These are phyloP conservation scores for Penicillium canariense DNA, from an alignment of 495 filamentous ascomycete species.

Conservation along the genomic window DNA sequence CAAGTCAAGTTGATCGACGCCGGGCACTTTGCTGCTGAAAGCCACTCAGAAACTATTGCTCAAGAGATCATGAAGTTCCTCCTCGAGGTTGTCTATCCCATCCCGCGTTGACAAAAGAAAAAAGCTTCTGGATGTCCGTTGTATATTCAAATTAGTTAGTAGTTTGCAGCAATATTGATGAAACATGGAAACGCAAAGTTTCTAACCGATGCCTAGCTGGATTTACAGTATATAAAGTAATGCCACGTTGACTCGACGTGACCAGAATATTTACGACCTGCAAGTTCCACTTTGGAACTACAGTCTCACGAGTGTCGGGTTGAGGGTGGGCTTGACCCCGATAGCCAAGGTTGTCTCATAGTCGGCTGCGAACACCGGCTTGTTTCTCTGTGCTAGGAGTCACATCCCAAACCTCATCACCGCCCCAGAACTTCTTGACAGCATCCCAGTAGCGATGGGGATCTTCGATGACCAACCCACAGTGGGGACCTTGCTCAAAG, in stretches of 20 bases:
- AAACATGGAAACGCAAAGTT: no score
- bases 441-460: conserved; percentile 25
- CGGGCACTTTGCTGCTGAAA: conserved; percentile 64
- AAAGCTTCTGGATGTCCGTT: no score
- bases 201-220: no score
- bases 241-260: neutral
- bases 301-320: no score
- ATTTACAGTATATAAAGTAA: neutral
- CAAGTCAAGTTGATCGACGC: conserved; percentile 55
- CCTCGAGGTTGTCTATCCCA: neutral
- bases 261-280: neutral
- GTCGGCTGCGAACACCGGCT: neutral
- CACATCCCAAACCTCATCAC: conserved; percentile 5
- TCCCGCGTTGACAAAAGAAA: no score
- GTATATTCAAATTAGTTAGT: no score
- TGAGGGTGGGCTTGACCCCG: neutral
- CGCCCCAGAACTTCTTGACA: conserved; percentile 22
- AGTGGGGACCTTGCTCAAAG: conserved; percentile 35
- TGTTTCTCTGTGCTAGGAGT: neutral
- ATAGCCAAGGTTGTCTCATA: neutral
- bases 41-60: conserved; percentile 48
- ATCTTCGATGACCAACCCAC: conserved; percentile 29
- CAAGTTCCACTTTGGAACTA: neutral
- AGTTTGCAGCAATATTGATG: no score
- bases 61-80: conserved; percentile 32